These are phyloP conservation scores for Prototheca cutis DNA, from an alignment of 163 green algal species.

Conservation along the genomic window DNA sequence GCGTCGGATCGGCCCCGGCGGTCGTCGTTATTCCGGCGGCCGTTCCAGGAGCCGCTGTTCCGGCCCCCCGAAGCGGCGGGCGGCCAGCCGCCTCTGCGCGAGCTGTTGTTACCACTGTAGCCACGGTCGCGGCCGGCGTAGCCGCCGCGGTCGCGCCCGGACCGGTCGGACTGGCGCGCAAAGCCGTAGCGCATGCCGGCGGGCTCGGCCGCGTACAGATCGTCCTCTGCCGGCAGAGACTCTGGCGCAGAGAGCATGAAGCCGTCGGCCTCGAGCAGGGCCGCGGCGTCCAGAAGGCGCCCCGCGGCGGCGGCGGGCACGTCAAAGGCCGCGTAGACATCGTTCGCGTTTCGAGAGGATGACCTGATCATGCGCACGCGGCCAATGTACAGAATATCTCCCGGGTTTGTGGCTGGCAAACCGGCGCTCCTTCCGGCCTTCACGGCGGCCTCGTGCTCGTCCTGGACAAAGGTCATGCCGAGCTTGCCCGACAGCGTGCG, in stretches of 20 bases:
- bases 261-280: slow-evolving; percentile 10
- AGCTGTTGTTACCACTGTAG: slow-evolving; percentile 7
- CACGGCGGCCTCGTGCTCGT: slow-evolving; percentile 6
- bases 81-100: slow-evolving; percentile 5
- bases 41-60: background rate
- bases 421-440: slow-evolving; percentile 5
- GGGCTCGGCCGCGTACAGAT: slow-evolving; percentile 8
- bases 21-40: slow-evolving; percentile 4
- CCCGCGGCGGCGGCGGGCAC: slow-evolving; percentile 34
- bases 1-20: slow-evolving; percentile 5
- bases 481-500: slow-evolving; percentile 35
- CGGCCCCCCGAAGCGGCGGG: too few relatives aligned
- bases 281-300: slow-evolving; percentile 23
- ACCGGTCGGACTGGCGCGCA: background rate
- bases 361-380: slow-evolving; percentile 44
- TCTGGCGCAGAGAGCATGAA: slow-evolving; percentile 41
- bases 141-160: background rate
- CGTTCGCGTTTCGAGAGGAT: background rate
- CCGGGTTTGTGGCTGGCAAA: too few relatives aligned
- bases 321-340: slow-evolving; percentile 58
- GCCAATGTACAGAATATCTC: too few relatives aligned
- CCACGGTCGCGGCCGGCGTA: background rate
- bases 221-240: slow-evolving; percentile 47
- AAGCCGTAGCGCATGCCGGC: slow-evolving; percentile 9
- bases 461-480: too few relatives aligned